Evolutionary conservation across 257 asterid species (phyloP), one percentile per base, ranked within the genome.

Genomic region (Dorcoceras hygrometricum): DNA sequence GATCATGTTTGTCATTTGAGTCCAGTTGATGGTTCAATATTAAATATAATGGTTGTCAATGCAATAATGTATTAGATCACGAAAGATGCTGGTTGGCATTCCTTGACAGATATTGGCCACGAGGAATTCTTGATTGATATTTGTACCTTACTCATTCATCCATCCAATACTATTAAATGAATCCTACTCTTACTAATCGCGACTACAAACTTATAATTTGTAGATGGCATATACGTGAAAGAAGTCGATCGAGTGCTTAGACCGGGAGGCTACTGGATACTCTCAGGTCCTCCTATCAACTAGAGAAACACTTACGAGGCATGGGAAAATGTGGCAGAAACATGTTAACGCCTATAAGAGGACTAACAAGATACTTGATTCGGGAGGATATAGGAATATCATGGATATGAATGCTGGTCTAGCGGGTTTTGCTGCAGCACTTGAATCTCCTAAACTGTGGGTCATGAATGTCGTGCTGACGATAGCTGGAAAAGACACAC

Each of bases 201-300:
- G 7, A 31, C 7, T 6, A 31, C 36, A 31, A 31, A 31, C 14
- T 9, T 34, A 10, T 8, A 8, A 34, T 34, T 34, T 34, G 46
- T 34, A 73, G 77, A 60, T 32, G 77, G 77, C 18, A 62, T 67
- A 14, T 73, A 73, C 68, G 23, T 73, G 69, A 67, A 28, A 61
- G 77, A 73, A 62, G 72, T 73, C 18, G 77, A 73, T 53, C 73
- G 73, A 2, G 72, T 73, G 16, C 69, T 73, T 14, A n/a, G 77
- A 23, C 73, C 77, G 23, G 77, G 77, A 29, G 77, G 77, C 39
- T 73, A 66, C 25, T 73, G 77, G 77, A 51, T 67, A 22, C 67
- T 73, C 7, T 73, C 77, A 24, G 73, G 77, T 7, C 73, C 73
- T 0, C 77, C 73, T 24, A 67, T 73, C 5, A 48, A 53, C 29